Percentiles rank a stretch among this genome's conserved stretches.
Evolutionary conservation across 805 yeast genomes (phyloP).

Genomic region (Cyberlindnera mrakii): DNA sequence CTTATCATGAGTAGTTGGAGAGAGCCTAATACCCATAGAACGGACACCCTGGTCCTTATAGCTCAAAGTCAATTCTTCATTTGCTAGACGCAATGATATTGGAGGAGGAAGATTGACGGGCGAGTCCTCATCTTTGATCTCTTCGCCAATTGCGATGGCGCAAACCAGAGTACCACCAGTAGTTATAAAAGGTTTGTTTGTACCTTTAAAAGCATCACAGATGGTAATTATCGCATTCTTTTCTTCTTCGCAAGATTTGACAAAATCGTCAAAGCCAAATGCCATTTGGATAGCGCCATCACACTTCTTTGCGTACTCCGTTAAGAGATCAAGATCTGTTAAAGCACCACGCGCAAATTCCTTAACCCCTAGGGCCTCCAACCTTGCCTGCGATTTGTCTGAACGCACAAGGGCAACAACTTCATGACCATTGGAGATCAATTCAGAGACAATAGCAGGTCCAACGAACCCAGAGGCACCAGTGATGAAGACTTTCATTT

Average conservation of each 20-base stretch:
- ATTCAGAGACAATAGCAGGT: constrained; percentile 15
- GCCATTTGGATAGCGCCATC: constrained; percentile 36
- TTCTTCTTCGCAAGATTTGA: constrained; percentile 20
- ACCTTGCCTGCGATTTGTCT: constrained; percentile 23
- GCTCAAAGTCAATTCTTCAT: constrained; percentile 13
- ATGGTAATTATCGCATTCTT: constrained; percentile 24
- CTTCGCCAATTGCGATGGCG: constrained; percentile 5
- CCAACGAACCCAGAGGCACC: constrained; percentile 34
- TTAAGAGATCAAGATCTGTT: constrained; percentile 23
- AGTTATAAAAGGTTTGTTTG: constrained; percentile 24
- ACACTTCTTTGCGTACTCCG: constrained; percentile 22
- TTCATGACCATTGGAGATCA: constrained; percentile 22
- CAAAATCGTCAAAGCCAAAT: constrained; percentile 23
- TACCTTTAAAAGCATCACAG: constrained; percentile 24
- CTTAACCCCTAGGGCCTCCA: constrained; percentile 22
- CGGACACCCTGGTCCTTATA: constrained; percentile 25
- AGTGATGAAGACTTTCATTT: constrained; percentile 28
- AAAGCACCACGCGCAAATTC: constrained; percentile 26
- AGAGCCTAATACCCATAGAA: constrained; percentile 22
- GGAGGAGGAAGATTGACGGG: not conserved
- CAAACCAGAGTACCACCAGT: constrained; percentile 21
- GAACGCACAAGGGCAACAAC: constrained; percentile 30
- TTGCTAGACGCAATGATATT: constrained; percentile 6
- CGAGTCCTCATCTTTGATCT: constrained; percentile 6
- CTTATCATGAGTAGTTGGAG: constrained; percentile 32